These are phyloP conservation scores for Echeveria elegans DNA, from an alignment of 164 flowering plant genomes.

Conservation along the genomic window DNA sequence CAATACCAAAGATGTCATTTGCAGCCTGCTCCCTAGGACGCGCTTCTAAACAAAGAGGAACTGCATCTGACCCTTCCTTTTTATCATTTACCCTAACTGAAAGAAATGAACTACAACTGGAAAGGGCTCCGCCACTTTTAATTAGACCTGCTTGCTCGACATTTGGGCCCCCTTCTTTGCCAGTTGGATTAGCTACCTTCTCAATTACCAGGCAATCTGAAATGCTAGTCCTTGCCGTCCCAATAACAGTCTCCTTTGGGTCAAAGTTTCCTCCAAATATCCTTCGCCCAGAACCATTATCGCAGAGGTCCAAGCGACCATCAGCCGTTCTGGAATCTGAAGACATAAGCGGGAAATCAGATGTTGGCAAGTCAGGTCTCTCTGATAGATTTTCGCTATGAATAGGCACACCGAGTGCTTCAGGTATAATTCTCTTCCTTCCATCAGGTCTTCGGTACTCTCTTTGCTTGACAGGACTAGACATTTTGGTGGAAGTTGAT, in stretches of 20 bases:
- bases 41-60: slow-evolving; percentile 74
- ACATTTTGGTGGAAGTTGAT: slow-evolving; percentile 29
- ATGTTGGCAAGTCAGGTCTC: slow-evolving; percentile 26
- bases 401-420: slow-evolving; percentile 77
- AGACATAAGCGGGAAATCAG: slow-evolving; percentile 33
- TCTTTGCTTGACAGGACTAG: slow-evolving; percentile 94
- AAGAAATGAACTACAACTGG: slow-evolving; percentile 29
- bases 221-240: slow-evolving; percentile 68
- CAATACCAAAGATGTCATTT: slow-evolving; percentile 61
- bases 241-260: slow-evolving; percentile 53
- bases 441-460: slow-evolving; percentile 98
- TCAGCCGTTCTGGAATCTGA: slow-evolving; percentile 36
- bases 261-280: slow-evolving; percentile 33
- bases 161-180: slow-evolving; percentile 39
- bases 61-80: slow-evolving; percentile 52
- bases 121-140: slow-evolving; percentile 26
- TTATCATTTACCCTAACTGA: slow-evolving; percentile 68
- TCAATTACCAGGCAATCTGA: slow-evolving; percentile 81
- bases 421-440: slow-evolving; percentile 94
- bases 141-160: slow-evolving; percentile 42
- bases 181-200: slow-evolving; percentile 48
- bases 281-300: slow-evolving; percentile 42
- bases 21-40: slow-evolving; percentile 66
- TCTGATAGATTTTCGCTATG: slow-evolving; percentile 45
- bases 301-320: slow-evolving; percentile 24